Base-by-base conservation (phyloP, 2,329 filamentous ascomycete species). In the Botrytis squamosa region DNA sequence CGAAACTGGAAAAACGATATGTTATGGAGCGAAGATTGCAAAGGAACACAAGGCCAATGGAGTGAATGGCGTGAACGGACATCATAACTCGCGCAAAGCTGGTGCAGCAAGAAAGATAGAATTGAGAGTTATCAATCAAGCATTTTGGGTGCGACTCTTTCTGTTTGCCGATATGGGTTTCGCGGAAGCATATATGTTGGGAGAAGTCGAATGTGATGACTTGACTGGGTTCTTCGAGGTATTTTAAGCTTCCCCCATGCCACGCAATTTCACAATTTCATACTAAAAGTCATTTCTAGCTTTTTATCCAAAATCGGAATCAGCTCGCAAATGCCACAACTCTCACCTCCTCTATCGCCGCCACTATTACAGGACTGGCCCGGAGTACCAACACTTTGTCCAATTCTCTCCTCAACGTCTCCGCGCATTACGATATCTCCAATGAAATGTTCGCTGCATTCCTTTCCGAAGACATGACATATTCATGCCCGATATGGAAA, bases 391-490 rank as follows among this genome's bases (percentile, higher is more conserved):
- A 91, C 78, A 89, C 86, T 10, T 80, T 89, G 20, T 85, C 85
- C 1, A 89, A 88, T 76, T 84, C 89, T 1, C 85, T 89, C 18
- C 84, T 92, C 62, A 93, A 94, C 79, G 89, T 92, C 70, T 87
- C 87, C 3, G 90, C 91, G 7, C 92, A 94, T 77, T 94, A 94
- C 80, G 91, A 94, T 78, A 92, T 93, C 75, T 90, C 88, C 76
- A 93, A 93, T 79, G 89, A 90, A 74, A 92, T 93, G 89, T 93
- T 93, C 78, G 89, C 90, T 9, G 90, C 91, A 0, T 93, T 93
- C 77, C 84, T 93, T 42, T 92, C 90, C 0, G 85, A 88, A n/a
- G 91, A 93, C 79, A 93, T 93, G 91, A 93, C 91, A 6, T 93
- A 93, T 78, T 92, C 90, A 0, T 92, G 91, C 79, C 88, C 91